phyloP scores from a whole-genome alignment of 352 stramenopile species.

The Plasmopara muralis region DNA sequence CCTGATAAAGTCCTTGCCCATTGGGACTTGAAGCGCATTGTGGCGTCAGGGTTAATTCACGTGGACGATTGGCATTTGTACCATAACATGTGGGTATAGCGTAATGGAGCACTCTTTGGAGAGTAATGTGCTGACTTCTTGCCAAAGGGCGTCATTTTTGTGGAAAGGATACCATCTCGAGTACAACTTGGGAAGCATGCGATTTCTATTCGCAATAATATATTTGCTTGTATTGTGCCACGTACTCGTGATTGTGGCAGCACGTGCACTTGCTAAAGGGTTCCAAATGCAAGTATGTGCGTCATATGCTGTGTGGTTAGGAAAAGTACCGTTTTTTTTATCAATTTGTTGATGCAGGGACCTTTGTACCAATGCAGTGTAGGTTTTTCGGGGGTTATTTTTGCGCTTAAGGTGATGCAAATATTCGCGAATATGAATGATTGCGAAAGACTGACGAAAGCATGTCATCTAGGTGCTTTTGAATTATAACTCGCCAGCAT shows the following conservation, averaged over 20 bases:
- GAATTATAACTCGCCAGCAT: conserved; percentile 65
- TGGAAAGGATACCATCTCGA: conserved; percentile 86
- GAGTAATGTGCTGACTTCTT: conserved; percentile 4
- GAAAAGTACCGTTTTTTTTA: background rate
- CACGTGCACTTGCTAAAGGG: conserved; percentile 24
- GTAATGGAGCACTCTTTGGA: background rate
- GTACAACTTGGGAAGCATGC: conserved; percentile 41
- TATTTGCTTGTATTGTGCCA: conserved; percentile 66
- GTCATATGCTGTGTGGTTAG: background rate
- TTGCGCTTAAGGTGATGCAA: conserved; percentile 59
- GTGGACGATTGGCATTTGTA: conserved; percentile 86
- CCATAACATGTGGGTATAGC: conserved; percentile 76
- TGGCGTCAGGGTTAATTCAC: conserved; percentile 79
- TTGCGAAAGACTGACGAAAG: background rate
- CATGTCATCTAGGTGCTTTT: conserved; percentile 56
- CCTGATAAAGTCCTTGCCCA: conserved; percentile 46
- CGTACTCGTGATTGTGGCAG: conserved; percentile 38
- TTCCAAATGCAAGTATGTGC: conserved; percentile 22
- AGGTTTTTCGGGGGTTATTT: conserved; percentile 75
- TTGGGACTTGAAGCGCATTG: conserved; percentile 41
- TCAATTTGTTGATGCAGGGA: conserved; percentile 12
- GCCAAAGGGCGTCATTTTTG: conserved; percentile 65
- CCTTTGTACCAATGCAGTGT: conserved; percentile 60
- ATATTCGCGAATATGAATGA: background rate
- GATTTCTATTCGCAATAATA: conserved; percentile 38